Evolutionary conservation across 2,329 filamentous ascomycete species (phyloP), one percentile per base, ranked within the genome.

Genomic region (Pestalotiopsis sp.): DNA sequence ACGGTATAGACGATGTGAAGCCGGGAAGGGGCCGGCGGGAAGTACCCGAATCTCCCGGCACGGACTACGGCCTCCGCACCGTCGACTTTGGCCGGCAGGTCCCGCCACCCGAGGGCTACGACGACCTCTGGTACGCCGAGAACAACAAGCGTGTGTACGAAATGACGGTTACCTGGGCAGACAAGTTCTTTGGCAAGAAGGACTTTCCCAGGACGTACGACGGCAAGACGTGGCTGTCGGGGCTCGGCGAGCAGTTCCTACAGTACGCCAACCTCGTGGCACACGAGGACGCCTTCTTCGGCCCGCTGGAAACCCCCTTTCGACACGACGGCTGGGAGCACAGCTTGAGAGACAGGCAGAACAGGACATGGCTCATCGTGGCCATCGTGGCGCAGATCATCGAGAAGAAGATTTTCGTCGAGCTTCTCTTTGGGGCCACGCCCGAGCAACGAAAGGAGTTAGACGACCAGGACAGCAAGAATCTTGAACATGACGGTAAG

Each of bases 341-440:
- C 17, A 70, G 83, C 59, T 65, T 84, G 36, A 69, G 69, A 23
- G 72, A 78, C 45, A 70, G 70, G 4, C 4, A 9, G 12, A 74
- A 78, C 65, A 75, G 82, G 14, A 75, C 74, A 67, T 80, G 74
- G 71, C 71, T 84, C 25, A 74, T 80, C 17, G 74, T 76, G 65
- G 80, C 79, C 1, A 72, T 84, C 7, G 62, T 84, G 11, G 75
- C 75, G 3, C 80, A 80, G 73, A 72, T 81, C 56, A 73, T 84
- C 64, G 77, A 83, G 69, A 78, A 75, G 69, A 75, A 76, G 20
- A 79, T 84, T 36, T 82, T 81, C 67, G 76, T 76, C 49, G 75
- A 78, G 52, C 72, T 83, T 56, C 71, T 84, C 1, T 84, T 84
- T 69, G 82, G 83, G 38, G 81, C 78, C 4, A 71, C 70, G 2